Conservation (phyloP, 192 early-diverging fungal species). For the Rhizoclosmatium sp. region DNA sequence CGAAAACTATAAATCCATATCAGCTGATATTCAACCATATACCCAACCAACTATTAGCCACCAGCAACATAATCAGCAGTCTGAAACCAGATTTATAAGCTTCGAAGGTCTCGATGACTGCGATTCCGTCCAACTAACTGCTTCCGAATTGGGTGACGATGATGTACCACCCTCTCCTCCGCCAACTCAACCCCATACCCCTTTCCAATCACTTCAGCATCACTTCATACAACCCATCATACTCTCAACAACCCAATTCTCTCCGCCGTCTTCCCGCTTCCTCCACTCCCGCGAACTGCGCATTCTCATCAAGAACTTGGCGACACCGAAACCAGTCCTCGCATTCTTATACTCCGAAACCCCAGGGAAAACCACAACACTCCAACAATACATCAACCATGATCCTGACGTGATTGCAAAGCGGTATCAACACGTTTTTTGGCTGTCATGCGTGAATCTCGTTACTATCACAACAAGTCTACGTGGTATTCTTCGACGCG, state of each 20-base stretch:
- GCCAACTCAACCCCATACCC: too few species aligned
- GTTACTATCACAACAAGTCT: background rate
- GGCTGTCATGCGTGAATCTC: background rate
- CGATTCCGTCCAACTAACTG: background rate
- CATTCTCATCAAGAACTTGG: background rate
- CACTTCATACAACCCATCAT: too few species aligned
- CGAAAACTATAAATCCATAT: too few species aligned
- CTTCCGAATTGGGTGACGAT: background rate
- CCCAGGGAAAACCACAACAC: slow-evolving; percentile 2
- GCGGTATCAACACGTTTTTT: background rate
- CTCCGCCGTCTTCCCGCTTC: background rate
- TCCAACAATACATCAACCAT: background rate
- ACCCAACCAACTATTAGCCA: background rate
- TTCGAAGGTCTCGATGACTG: background rate
- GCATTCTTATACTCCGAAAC: background rate
- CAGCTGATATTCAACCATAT: too few species aligned
- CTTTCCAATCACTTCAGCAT: too few species aligned
- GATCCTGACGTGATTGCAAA: background rate
- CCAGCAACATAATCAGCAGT: background rate
- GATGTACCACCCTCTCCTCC: too few species aligned
- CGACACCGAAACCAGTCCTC: background rate
- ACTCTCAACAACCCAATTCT: too few species aligned
- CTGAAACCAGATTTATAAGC: background rate
- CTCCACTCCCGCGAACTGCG: slow-evolving; percentile 16
- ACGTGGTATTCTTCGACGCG: background rate